These are phyloP conservation scores for Xylaria sp. DNA, from an alignment of 2,329 filamentous ascomycete species.

Conservation along the genomic window DNA sequence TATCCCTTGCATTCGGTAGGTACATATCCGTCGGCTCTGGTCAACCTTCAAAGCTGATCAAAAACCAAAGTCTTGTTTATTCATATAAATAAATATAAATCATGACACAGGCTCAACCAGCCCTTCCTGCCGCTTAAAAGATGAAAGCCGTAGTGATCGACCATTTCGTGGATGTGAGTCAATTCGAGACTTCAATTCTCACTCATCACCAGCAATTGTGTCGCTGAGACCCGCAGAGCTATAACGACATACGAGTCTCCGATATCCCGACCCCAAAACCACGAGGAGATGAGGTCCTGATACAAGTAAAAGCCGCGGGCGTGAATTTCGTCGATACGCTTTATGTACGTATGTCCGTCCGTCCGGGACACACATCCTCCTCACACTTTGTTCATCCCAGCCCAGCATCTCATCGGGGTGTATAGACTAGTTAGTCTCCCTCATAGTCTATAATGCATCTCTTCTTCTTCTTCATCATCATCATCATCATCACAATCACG, in stretches of 20 bases:
- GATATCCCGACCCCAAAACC: background rate
- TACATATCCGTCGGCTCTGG: too few relatives aligned
- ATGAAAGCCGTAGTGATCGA: background rate
- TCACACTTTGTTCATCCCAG: background rate
- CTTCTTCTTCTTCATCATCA: too few relatives aligned
- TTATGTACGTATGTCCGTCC: background rate
- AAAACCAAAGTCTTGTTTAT: too few relatives aligned
- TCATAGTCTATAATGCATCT: too few relatives aligned
- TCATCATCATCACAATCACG: too few relatives aligned
- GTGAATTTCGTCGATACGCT: conserved; percentile 1
- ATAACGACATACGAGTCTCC: background rate
- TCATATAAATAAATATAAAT: background rate
- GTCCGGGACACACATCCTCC: background rate
- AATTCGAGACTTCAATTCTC: background rate
- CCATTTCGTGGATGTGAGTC: background rate
- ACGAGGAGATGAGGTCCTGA: background rate
- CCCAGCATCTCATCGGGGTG: background rate
- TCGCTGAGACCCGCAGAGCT: background rate
- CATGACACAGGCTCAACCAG: background rate
- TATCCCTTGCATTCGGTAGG: too few relatives aligned
- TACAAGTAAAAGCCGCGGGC: background rate
- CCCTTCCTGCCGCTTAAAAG: background rate
- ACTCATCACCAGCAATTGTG: background rate
- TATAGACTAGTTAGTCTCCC: background rate
- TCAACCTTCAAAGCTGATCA: too few relatives aligned